Evolutionary conservation across 1,139 yeast genomes (phyloP).

Genomic region (Saccharomyces pastorianus): DNA sequence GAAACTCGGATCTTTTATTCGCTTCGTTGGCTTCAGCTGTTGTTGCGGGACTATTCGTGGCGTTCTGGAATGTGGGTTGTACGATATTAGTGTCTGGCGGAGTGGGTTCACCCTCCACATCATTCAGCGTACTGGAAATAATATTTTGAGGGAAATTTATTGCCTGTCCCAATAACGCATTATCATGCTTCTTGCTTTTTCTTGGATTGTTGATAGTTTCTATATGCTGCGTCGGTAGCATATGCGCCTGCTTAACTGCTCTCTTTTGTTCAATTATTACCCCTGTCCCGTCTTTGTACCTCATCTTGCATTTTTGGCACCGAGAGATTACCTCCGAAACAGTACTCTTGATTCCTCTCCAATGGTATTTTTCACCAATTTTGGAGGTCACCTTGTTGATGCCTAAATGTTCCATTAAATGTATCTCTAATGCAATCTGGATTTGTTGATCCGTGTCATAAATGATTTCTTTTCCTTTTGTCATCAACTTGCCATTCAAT

Average conservation of each 20-base stretch:
- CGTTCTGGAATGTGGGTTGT: background rate
- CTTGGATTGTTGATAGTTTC: constrained; percentile 6
- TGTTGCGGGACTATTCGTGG: background rate
- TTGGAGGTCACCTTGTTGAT: constrained; percentile 78
- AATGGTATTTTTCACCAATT: constrained; percentile 74
- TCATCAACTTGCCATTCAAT: constrained; percentile 61
- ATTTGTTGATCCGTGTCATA: constrained; percentile 67
- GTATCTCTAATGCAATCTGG: constrained; percentile 66
- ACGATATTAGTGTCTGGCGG: constrained; percentile 9
- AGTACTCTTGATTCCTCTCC: constrained; percentile 86
- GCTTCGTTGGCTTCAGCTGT: background rate
- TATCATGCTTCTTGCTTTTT: background rate
- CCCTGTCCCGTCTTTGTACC: constrained; percentile 29
- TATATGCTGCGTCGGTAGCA: constrained; percentile 19
- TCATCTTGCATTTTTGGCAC: constrained; percentile 65
- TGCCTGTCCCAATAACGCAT: constrained; percentile 1
- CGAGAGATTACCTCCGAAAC: constrained; percentile 71
- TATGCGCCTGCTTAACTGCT: constrained; percentile 26
- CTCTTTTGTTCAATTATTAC: constrained; percentile 23
- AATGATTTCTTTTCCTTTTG: constrained; percentile 76
- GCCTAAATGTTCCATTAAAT: constrained; percentile 71
- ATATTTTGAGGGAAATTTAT: background rate
- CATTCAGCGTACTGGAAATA: background rate
- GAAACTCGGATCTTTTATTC: background rate
- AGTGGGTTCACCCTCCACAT: constrained; percentile 6